Base-by-base conservation (phyloP, 2,329 filamentous ascomycete species). In the Diplocarpon rosae region DNA sequence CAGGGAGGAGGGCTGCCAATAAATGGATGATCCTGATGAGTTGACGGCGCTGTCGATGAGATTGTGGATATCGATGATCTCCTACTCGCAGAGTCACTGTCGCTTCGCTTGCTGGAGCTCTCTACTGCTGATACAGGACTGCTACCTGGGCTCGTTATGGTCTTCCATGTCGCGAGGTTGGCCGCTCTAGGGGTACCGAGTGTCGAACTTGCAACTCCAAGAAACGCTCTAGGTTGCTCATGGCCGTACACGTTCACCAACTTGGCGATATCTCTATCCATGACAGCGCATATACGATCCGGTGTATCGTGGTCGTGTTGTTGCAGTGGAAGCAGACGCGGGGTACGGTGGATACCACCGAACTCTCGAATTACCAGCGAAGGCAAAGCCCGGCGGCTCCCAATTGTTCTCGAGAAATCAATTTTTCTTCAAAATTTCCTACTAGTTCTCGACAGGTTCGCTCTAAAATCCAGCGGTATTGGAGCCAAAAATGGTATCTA, bases 31-130 rank as follows among this genome's bases (percentile, higher is more conserved):
- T 12, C 11, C n/a, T 32, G 30, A 32, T 32, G 30, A 9, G 30
- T 14, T 10, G 30, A 39, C 13, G 36, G 42, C 14, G 36, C 45
- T 28, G 29, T 43, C n/a, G 48, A 46, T 6, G 24, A 20, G 11
- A 32, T 27, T 16, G 41, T 43, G 15, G 40, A 41, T 6, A 15
- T 14, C 2, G 39, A 46, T 5, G 39, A 42, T 13, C n/a, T 7
- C 5, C 36, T 30, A 30, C 42, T 44, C 17, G 11, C 11, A n/a
- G 29, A 27, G 8, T 44, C 42, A 16, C 36, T 33, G n/a, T 39
- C 5, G 13, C 31, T 40, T 2, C 11, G 24, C 7, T 20, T 42
- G 30, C 39, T 41, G 13, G 31, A 41, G 24, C 39, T 35, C n/a
- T 20, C 10, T 1, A 37, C 9, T 2, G 5, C 12, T n/a, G 40